Conservation (phyloP, 2,329 filamentous ascomycete species). For the Xylaria sp. region DNA sequence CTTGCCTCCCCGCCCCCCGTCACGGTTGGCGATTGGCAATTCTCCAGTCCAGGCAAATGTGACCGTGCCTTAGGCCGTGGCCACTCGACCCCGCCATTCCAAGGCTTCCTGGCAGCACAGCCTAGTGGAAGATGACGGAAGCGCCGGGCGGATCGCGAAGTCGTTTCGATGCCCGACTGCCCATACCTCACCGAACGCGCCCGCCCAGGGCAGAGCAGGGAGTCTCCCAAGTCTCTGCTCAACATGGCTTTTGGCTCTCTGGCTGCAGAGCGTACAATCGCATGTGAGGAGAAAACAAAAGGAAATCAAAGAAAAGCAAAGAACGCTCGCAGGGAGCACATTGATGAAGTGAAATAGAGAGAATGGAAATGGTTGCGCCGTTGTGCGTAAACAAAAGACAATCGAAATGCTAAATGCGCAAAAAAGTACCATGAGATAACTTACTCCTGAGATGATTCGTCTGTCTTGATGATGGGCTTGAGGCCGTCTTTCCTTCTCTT, state of each 20-base stretch:
- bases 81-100: slow-evolving; percentile 23
- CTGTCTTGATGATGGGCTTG: slow-evolving; percentile 71
- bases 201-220: neutral
- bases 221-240: neutral
- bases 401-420: neutral
- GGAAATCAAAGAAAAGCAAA: neutral
- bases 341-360: neutral
- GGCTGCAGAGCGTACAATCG: neutral
- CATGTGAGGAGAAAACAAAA: neutral
- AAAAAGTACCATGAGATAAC: slow-evolving; percentile 17
- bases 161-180: slow-evolving; percentile 17
- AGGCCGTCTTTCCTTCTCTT: slow-evolving; percentile 70
- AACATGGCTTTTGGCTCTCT: neutral
- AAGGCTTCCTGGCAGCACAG: slow-evolving; percentile 10
- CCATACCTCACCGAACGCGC: neutral
- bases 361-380: slow-evolving; percentile 5
- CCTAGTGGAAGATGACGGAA: neutral
- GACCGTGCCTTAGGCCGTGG: slow-evolving; percentile 4
- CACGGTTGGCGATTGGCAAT: slow-evolving; percentile 13
- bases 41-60: slow-evolving; percentile 6
- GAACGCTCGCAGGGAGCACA: neutral
- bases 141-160: slow-evolving; percentile 5
- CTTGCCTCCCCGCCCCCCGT: slow-evolving; percentile 3
- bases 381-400: slow-evolving; percentile 1
- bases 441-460: slow-evolving; percentile 42